Conservation (phyloP, 73 alveolate species). For the Paramecium bursaria region DNA sequence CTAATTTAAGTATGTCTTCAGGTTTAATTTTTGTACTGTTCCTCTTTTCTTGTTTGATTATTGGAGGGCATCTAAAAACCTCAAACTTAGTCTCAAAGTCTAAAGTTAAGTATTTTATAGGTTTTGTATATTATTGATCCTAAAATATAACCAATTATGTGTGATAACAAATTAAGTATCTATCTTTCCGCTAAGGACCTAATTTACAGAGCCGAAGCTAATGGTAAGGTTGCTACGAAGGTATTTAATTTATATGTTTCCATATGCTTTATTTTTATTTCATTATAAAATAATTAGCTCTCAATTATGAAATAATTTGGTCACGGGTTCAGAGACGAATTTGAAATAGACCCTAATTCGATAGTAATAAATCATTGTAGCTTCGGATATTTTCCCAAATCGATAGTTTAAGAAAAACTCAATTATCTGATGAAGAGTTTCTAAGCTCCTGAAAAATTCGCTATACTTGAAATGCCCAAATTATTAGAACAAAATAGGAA, state of each 20-base stretch:
- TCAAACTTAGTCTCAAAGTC: conserved; percentile 22
- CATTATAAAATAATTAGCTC: too few species aligned
- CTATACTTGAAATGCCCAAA: not conserved
- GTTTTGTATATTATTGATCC: conserved; percentile 8
- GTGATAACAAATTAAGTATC: too few species aligned
- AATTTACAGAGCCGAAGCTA: too few species aligned
- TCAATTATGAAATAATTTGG: conserved; percentile 8
- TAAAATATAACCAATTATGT: too few species aligned
- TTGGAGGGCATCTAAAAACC: conserved; percentile 32
- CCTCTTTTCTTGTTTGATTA: not conserved
- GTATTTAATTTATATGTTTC: too few species aligned
- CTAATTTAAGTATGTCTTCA: not conserved
- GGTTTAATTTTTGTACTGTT: not conserved
- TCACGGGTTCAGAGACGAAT: not conserved
- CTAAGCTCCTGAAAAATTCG: conserved; percentile 23
- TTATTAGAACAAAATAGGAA: not conserved
- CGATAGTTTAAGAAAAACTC: not conserved
- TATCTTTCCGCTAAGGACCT: too few species aligned
- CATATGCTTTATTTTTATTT: too few species aligned
- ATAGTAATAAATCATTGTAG: conserved; percentile 39
- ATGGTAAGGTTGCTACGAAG: too few species aligned
- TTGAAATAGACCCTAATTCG: not conserved
- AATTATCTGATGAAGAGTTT: not conserved
- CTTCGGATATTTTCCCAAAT: conserved; percentile 39
- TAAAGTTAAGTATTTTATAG: not conserved